Evolutionary conservation across 805 yeast genomes (phyloP), one percentile per base, ranked within the genome.

Genomic region (Candida xiaguanensis): DNA sequence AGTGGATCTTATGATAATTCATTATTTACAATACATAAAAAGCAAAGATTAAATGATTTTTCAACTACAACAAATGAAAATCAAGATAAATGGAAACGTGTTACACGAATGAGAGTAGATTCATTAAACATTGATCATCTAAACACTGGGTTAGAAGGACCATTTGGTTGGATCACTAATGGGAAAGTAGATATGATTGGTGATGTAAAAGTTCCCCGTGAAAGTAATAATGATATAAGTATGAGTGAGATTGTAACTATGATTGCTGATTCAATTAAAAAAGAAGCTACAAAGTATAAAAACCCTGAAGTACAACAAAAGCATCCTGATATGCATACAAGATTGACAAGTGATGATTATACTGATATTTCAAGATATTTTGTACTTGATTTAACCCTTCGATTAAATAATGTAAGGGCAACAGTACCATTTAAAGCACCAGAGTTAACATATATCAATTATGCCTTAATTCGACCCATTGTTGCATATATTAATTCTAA

Each of bases 121-220:
- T 80, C 88, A 20, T 74, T 93, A 40, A 82, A 80, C 53, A 75
- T 93, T 27, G 95, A 91, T 49, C 98, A 93, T 61, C 63, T 93
- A 42, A 93, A 93, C 55, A 77, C 86, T 1, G 98, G 97, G 0
- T 74, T 86, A 41, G 80, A 81, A 39, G 99, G 99, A 0, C 96
- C 98, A 9, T 88, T 93, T 61, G 97, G 98, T 5, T 93, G 99
- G 99, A 91, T 93, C 40, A 80, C 87, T 5, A 74, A 77, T 45
- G 99, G 99, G 11, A 80, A 80, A 37, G 98, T 91, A 16, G 97
- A 93, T 59, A 82, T 93, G 81, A 66, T 87, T 46, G 97, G 96
- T 6, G 97, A 93, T 55, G 78, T 91, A 13, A 77, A 82, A 73
- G 80, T 89, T 2, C 95, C 95, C 0, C 76, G 77, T 34, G 80